These are phyloP conservation scores for Phytophthora melonis DNA, from an alignment of 352 stramenopile species.

Conservation along the genomic window DNA sequence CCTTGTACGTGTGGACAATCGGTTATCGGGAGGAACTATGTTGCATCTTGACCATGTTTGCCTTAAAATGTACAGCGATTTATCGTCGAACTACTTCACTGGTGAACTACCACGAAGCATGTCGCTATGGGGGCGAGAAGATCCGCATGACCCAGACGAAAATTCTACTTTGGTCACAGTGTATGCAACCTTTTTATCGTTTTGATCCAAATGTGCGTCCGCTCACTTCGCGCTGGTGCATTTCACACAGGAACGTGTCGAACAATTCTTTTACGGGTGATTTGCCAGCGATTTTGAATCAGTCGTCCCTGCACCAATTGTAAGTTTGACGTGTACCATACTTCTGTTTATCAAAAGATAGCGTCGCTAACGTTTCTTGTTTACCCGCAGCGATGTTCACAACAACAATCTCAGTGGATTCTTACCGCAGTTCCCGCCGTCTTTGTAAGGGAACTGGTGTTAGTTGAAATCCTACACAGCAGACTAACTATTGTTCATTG, in stretches of 20 bases:
- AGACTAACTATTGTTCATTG: background rate
- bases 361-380: slow-evolving; percentile 1
- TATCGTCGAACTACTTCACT: slow-evolving; percentile 63
- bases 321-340: slow-evolving; percentile 32
- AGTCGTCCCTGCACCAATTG: slow-evolving; percentile 57
- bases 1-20: slow-evolving; percentile 42
- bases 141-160: slow-evolving; percentile 63
- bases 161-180: slow-evolving; percentile 50
- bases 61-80: slow-evolving; percentile 44
- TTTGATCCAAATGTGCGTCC: background rate
- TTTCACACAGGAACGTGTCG: slow-evolving; percentile 51
- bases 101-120: slow-evolving; percentile 50
- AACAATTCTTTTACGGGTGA: slow-evolving; percentile 54
- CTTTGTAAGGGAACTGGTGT: slow-evolving; percentile 35
- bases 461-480: background rate
- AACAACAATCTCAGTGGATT: slow-evolving; percentile 42
- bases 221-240: background rate
- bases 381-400: slow-evolving; percentile 40
- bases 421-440: slow-evolving; percentile 36
- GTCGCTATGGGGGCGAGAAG: slow-evolving; percentile 50
- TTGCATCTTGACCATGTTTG: background rate
- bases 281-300: slow-evolving; percentile 55
- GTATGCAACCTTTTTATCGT: slow-evolving; percentile 35
- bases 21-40: background rate
- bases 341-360: background rate